A percentile compares a stretch with the other conserved stretches of the same genome.
Conservation (phyloP, 768 basidiomycete genomes). For the Neoboletus subvelutipes region DNA sequence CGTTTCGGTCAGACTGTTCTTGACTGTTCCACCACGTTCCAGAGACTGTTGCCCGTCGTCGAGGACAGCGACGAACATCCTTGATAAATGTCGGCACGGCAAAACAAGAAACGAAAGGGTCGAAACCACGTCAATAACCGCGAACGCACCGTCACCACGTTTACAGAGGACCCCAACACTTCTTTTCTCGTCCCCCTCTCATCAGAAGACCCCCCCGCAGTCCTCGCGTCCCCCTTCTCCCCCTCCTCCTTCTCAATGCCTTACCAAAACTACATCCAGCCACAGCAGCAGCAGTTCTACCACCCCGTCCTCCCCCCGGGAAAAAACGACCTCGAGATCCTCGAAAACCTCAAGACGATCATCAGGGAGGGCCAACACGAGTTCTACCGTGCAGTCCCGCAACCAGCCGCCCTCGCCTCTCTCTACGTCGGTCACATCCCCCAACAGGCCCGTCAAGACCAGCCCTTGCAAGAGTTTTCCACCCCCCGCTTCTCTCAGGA, state of each 20-base stretch:
- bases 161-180: constrained; percentile 58
- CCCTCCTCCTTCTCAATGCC: constrained; percentile 43
- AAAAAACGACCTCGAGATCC: constrained; percentile 66
- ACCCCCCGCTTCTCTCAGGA: constrained; percentile 11
- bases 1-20: constrained; percentile 26
- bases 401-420: constrained; percentile 61
- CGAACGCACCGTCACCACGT: constrained; percentile 68
- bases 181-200: constrained; percentile 51
- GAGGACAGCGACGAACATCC: background rate
- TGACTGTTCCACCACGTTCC: constrained; percentile 28
- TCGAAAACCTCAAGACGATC: constrained; percentile 70
- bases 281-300: constrained; percentile 29
- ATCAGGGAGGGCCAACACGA: constrained; percentile 76
- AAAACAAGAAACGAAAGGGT: constrained; percentile 63
- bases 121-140: constrained; percentile 54
- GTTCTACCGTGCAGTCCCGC: constrained; percentile 62
- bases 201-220: constrained; percentile 47
- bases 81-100: constrained; percentile 59
- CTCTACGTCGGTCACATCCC: constrained; percentile 58
- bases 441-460: constrained; percentile 37
- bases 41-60: constrained; percentile 1
- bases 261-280: constrained; percentile 36
- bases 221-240: constrained; percentile 41
- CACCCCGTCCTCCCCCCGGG: constrained; percentile 46
- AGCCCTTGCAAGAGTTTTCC: constrained; percentile 25